Evolutionary conservation across 1,284 basidiomycete genomes (phyloP).

Genomic region (Mycena citricolor): DNA sequence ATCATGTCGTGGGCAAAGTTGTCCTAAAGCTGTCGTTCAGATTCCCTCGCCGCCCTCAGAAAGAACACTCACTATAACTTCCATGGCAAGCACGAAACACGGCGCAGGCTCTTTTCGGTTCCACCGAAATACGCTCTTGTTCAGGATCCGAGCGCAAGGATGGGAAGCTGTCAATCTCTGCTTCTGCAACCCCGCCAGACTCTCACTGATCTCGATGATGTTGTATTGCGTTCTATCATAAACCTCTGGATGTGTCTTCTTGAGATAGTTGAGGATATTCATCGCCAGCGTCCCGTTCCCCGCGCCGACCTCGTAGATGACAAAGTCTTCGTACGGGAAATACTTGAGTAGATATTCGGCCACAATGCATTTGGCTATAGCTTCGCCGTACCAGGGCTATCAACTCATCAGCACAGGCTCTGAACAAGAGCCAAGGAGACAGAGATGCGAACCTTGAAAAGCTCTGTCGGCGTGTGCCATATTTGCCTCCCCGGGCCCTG

Average conservation of each 20-base stretch:
- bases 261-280: slow-evolving; percentile 84
- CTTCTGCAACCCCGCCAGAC: slow-evolving; percentile 75
- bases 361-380: slow-evolving; percentile 86
- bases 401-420: slow-evolving; percentile 1
- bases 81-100: slow-evolving; percentile 92
- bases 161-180: slow-evolving; percentile 55
- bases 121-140: slow-evolving; percentile 91
- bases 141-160: slow-evolving; percentile 69
- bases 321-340: slow-evolving; percentile 93
- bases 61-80: slow-evolving; percentile 78
- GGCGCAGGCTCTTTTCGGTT: slow-evolving; percentile 73
- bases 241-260: slow-evolving; percentile 81
- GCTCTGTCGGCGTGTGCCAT: slow-evolving; percentile 98
- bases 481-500: slow-evolving; percentile 85
- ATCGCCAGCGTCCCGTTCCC: slow-evolving; percentile 94
- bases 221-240: slow-evolving; percentile 89
- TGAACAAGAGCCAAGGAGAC: slow-evolving; percentile 10
- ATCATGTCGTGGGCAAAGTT: slow-evolving; percentile 98
- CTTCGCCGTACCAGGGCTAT: slow-evolving; percentile 92
- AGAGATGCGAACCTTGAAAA: slow-evolving; percentile 84
- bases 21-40: slow-evolving; percentile 59
- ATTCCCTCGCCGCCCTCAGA: no score
- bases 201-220: slow-evolving; percentile 91
- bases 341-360: slow-evolving; percentile 92
- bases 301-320: slow-evolving; percentile 96